Evolutionary conservation across 169 alveolate genomes (phyloP).

Genomic region (Plasmodium adleri): DNA sequence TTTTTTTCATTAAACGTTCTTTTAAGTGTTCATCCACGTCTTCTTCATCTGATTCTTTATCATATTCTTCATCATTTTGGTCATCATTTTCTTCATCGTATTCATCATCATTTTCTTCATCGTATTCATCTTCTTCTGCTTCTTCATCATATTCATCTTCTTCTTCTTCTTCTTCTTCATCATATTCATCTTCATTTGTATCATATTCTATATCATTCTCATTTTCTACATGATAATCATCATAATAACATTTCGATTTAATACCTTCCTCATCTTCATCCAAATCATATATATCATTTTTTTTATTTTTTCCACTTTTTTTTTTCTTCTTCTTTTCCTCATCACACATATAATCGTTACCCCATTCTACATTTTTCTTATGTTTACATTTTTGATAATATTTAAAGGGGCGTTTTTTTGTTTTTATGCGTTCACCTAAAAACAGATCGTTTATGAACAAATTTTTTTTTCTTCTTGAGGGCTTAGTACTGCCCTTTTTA

Average conservation of each 20-base stretch:
- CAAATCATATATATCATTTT: no score
- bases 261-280: no score
- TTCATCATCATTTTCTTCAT: constrained; percentile 1
- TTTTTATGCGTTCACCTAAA: not conserved
- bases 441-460: not conserved
- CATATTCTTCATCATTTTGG: not conserved
- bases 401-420: no score
- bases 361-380: no score
- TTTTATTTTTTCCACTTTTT: no score
- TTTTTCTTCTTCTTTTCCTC: no score
- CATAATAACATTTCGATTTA: no score
- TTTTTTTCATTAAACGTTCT: not conserved
- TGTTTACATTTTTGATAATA: no score
- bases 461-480: not conserved
- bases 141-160: not conserved
- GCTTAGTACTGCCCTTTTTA: not conserved
- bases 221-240: no score
- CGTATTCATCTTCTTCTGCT: not conserved
- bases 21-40: not conserved
- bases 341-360: no score
- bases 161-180: not conserved
- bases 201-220: no score
- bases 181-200: not conserved
- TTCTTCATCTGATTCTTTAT: not conserved
- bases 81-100: not conserved